Evolutionary conservation across 2,329 filamentous ascomycete species (phyloP), one percentile per base, ranked within the genome.

Genomic region (Aspergillus sp.): DNA sequence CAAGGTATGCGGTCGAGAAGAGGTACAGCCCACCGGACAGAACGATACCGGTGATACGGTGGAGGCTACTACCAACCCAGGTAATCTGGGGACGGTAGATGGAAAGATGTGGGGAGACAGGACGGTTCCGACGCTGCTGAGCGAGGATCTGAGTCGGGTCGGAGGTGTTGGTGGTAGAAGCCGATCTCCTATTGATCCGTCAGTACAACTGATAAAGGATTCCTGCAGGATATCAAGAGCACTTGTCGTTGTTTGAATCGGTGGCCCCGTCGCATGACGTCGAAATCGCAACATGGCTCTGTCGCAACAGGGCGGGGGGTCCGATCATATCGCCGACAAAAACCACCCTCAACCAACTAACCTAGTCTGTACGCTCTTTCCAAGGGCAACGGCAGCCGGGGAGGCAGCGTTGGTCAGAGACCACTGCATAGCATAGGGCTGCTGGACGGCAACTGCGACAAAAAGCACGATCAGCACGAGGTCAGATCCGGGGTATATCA

Each of bases 11-110:
- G 55, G 82, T 70, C 53, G 85, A 82, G 75, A 88, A 95, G 65
- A 81, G 69, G 78, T 96, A 96, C 53, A 94, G 77, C 43, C 75
- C 71, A 54, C 84, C 86, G 50, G 82, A 83, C 56, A 94, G 77
- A 50, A 77, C 69, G 63, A 77, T 72, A 60, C 88, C 90, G n/a
- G 88, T 91, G 73, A 95, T 81, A 62, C 90, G 88, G 74, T 89
- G 86, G 71, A 87, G 77, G 48, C 75, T 81, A 58, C 82, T 83
- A 57, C 78, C 77, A 69, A 87, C 83, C 84, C 83, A 95, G 59
- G 88, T 93, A 72, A 96, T 86, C 69, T 88, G 82, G 50, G 85
- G 80, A 68, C 81, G 79, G 82, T 96, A 96, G 79, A 94, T 90
- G 62, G 73, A 67, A 53, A 96, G 80, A 66, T 96, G 89, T 46